Evolutionary conservation across 352 stramenopile genomes (phyloP), one percentile per base, ranked within the genome.

Genomic region (Thraustochytrium sp.): DNA sequence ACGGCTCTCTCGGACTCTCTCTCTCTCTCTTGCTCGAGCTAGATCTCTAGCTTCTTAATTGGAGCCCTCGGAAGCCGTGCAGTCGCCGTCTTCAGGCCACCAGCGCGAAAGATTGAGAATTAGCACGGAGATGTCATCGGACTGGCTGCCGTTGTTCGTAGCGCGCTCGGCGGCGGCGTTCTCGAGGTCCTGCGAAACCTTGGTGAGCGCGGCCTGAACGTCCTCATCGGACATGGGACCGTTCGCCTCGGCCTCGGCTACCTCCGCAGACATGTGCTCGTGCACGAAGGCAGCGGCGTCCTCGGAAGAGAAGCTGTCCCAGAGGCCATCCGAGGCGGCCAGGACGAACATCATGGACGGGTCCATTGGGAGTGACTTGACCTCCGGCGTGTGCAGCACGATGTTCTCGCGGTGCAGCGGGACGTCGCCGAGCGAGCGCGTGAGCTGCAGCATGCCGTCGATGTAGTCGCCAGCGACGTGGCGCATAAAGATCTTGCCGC

Each of bases 391-490:
- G 68, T 80, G 68, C 13, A 80, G 18, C n/a, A 80, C 68, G 76
- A 80, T 80, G 51, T 34, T 34, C 42, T 80, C n/a, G 38, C 68
- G 68, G 53, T 80, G 68, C 68, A 80, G 44, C 9, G 68, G 68
- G n/a, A 80, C 68, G 42, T 80, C 68, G 9, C 68, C 68, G n/a
- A 80, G 53, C 42, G 68, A 80, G 1, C 46, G 68, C 11, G 68
- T 80, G 34, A 80, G 68, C 51, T 80, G 68, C 13, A 80, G 68
- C 68, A 80, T 80, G 3, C 68, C 68, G 38, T 80, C 68, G 37
- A 80, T 51, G 26, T 65, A 80, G 44, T 80, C 68, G 26, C 68
- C 68, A 16, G 68, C 68, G 11, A 80, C 44, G 26, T 80, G 68
- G 11, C 68, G 29, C n/a, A 29, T 53, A 26, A 61, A 80, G 23